Conservation (phyloP, 306 rosid genomes). For the Neltuma alba region DNA sequence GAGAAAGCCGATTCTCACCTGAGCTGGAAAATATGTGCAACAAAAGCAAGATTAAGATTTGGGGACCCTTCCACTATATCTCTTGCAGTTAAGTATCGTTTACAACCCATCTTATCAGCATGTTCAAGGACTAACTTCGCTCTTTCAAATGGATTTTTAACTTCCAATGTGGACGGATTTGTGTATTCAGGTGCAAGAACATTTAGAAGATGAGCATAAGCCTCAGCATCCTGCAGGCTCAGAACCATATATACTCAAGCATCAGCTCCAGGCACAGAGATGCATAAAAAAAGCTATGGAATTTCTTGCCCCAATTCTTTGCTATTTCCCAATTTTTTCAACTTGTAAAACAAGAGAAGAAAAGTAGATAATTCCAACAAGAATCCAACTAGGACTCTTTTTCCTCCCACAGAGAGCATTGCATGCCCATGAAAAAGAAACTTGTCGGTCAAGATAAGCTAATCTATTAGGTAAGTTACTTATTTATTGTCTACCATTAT, state of each 20-base stretch:
- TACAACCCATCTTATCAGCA: conserved; percentile 97
- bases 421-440: no score
- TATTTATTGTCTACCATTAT: neutral
- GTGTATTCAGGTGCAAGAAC: conserved; percentile 94
- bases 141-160: conserved; percentile 74
- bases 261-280: conserved; percentile 22
- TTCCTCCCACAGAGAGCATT: neutral
- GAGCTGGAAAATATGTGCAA: conserved; percentile 92
- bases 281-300: neutral
- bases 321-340: neutral
- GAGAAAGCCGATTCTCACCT: conserved; percentile 63
- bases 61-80: conserved; percentile 98
- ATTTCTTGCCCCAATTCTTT: neutral
- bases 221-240: conserved; percentile 85
- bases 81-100: conserved; percentile 86
- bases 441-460: neutral
- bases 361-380: neutral
- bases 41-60: conserved; percentile 95
- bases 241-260: conserved; percentile 29
- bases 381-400: neutral
- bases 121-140: conserved; percentile 96
- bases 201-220: conserved; percentile 90
- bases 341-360: conserved; percentile 3
- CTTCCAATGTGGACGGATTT: conserved; percentile 72
- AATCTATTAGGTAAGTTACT: neutral